Evolutionary conservation across 768 basidiomycete genomes (phyloP).

Genomic region (Trametes cingulata): DNA sequence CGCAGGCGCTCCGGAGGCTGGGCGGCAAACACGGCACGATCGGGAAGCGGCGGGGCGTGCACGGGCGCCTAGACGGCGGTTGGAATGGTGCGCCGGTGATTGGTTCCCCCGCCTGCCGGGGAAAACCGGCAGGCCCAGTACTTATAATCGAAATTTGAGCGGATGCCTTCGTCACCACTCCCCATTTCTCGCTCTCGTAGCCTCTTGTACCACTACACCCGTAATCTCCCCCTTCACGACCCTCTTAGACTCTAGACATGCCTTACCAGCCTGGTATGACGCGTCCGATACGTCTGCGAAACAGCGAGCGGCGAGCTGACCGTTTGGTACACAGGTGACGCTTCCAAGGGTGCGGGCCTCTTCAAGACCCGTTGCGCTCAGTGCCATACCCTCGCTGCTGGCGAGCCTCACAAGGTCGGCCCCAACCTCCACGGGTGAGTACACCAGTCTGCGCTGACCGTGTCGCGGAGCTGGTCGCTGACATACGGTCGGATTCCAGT

Average conservation of each 20-base stretch:
- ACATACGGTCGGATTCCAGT: conserved; percentile 38
- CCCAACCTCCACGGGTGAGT: conserved; percentile 92
- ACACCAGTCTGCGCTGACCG: neutral
- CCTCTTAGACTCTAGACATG: conserved; percentile 38
- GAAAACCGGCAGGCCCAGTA: conserved; percentile 25
- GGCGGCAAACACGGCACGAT: conserved; percentile 7
- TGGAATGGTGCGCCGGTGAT: conserved; percentile 26
- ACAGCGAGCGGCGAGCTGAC: conserved; percentile 3
- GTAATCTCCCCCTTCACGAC: conserved; percentile 26
- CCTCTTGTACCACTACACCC: conserved; percentile 22
- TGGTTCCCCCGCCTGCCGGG: conserved; percentile 27
- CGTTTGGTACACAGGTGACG: conserved; percentile 59
- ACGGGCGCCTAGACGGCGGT: conserved; percentile 1
- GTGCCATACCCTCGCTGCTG: conserved; percentile 84
- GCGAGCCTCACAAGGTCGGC: conserved; percentile 86
- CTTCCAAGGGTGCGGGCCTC: conserved; percentile 86
- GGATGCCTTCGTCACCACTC: conserved; percentile 20
- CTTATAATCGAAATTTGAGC: conserved; percentile 30
- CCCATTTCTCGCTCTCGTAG: conserved; percentile 9
- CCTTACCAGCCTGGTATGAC: conserved; percentile 45
- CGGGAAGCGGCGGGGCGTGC: conserved; percentile 2
- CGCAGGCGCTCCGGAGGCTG: conserved; percentile 3
- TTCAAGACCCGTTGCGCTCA: conserved; percentile 97
- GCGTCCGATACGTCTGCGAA: neutral
- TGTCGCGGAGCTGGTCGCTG: neutral